Evolutionary conservation across 805 yeast species (phyloP).

Genomic region (Metschnikowia corniflorae): DNA sequence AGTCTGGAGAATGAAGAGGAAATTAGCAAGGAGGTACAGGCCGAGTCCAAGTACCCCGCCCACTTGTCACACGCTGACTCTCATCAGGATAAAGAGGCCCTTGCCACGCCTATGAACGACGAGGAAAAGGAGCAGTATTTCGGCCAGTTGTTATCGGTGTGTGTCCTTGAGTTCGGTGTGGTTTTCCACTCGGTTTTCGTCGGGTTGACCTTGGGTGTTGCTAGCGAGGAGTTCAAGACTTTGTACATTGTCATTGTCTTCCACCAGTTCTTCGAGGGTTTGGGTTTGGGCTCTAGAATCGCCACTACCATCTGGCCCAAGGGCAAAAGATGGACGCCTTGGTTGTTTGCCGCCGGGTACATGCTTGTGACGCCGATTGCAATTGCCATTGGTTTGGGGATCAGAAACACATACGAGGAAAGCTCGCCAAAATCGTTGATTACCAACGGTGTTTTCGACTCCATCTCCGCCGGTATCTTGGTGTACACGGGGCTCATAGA

Average conservation of each 20-base stretch:
- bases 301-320: constrained; percentile 57
- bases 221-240: constrained; percentile 72
- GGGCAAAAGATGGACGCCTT: constrained; percentile 45
- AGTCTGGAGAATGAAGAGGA: constrained; percentile 5
- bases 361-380: constrained; percentile 33
- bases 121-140: constrained; percentile 44
- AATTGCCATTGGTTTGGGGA: constrained; percentile 35
- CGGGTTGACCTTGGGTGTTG: constrained; percentile 72
- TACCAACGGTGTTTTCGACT: constrained; percentile 33
- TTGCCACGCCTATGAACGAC: constrained; percentile 34
- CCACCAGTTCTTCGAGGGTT: constrained; percentile 84
- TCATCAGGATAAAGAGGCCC: constrained; percentile 42
- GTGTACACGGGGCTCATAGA: constrained; percentile 36
- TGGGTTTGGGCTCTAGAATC: constrained; percentile 78
- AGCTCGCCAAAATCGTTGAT: constrained; percentile 31
- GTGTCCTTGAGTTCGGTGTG: constrained; percentile 73
- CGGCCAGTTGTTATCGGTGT: constrained; percentile 54
- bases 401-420: constrained; percentile 30
- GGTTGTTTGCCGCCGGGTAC: constrained; percentile 30
- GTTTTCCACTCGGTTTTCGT: constrained; percentile 80
- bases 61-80: constrained; percentile 43
- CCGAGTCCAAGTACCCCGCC: constrained; percentile 26
- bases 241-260: constrained; percentile 64
- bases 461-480: constrained; percentile 34
- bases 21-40: constrained; percentile 10